Conservation (phyloP, 495 filamentous ascomycete genomes). For the Trichodelitschia bisporula region DNA sequence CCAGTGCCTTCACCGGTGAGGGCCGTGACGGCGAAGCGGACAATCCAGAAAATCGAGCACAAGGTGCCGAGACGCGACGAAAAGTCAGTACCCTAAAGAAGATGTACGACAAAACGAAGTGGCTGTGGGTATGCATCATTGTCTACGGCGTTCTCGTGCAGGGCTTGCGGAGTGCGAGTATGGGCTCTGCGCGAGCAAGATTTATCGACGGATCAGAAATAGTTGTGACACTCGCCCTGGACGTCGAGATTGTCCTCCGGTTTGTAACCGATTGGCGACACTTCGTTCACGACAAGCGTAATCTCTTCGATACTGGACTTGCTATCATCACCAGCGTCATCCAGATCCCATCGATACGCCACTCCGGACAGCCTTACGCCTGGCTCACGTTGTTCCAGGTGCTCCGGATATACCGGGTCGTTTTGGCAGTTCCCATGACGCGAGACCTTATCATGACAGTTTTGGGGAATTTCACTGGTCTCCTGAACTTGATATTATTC, state of each 20-base stretch:
- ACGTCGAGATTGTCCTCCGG: conserved; percentile 61
- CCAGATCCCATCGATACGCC: conserved; percentile 56
- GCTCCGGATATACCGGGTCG: conserved; percentile 71
- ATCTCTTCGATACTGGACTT: conserved; percentile 57
- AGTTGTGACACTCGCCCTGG: conserved; percentile 52
- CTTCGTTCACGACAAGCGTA: conserved; percentile 46
- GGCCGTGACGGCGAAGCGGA: conserved; percentile 27
- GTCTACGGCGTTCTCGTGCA: conserved; percentile 51
- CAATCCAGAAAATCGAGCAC: conserved; percentile 9
- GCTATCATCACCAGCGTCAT: conserved; percentile 66
- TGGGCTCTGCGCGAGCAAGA: conserved; percentile 27
- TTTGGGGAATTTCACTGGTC: conserved; percentile 73
- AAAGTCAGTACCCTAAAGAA: conserved; percentile 35
- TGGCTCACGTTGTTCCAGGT: conserved; percentile 92
- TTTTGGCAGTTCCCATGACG: conserved; percentile 70
- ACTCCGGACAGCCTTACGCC: conserved; percentile 53
- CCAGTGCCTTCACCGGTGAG: conserved; percentile 72
- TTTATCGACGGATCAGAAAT: conserved; percentile 42
- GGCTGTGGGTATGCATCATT: conserved; percentile 66
- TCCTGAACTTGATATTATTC: conserved; percentile 86
- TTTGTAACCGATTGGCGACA: conserved; percentile 53
- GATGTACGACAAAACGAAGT: conserved; percentile 43
- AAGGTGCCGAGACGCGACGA: conserved; percentile 15
- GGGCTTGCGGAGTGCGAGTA: conserved; percentile 45
- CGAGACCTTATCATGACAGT: conserved; percentile 65